Evolutionary conservation across 2,329 filamentous ascomycete genomes (phyloP).

Genomic region (Chaetomium sp.): DNA sequence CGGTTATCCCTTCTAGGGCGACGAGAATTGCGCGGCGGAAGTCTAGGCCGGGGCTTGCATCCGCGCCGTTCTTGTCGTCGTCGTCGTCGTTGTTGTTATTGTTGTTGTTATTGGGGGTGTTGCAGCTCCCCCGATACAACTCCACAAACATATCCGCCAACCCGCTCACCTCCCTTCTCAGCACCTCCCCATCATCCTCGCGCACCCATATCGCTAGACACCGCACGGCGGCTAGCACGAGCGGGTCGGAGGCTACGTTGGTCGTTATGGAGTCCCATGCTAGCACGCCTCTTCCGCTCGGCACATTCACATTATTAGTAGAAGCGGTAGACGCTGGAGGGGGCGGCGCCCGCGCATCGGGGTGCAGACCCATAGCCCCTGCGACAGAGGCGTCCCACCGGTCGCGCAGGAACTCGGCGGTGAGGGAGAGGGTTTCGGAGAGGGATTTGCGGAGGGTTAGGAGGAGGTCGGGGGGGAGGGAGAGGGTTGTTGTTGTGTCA

Average conservation of each 20-base stretch:
- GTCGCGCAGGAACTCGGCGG: constrained; percentile 61
- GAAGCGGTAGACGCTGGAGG: constrained; percentile 26
- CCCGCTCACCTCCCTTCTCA: constrained; percentile 51
- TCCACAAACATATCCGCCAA: constrained; percentile 59
- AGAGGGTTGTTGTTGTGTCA: constrained; percentile 31
- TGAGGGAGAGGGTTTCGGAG: constrained; percentile 56
- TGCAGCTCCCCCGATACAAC: constrained; percentile 42
- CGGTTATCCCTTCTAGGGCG: constrained; percentile 52
- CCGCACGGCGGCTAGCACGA: constrained; percentile 53
- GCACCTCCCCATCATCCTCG: constrained; percentile 57
- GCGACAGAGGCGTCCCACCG: constrained; percentile 62
- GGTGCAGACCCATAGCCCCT: constrained; percentile 55
- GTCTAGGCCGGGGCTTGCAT: constrained; percentile 35
- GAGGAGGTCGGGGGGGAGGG: constrained; percentile 50
- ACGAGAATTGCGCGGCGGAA: constrained; percentile 53
- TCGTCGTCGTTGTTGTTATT: neutral
- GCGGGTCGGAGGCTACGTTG: constrained; percentile 47
- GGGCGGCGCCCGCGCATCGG: constrained; percentile 46
- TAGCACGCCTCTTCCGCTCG: constrained; percentile 31
- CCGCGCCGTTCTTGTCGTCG: neutral
- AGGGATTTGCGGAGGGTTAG: constrained; percentile 55
- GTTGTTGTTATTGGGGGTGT: neutral
- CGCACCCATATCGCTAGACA: constrained; percentile 60
- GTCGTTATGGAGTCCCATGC: constrained; percentile 51
- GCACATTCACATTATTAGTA: constrained; percentile 15